These are phyloP conservation scores for Phytophthora colocasiae DNA, from an alignment of 352 stramenopile genomes.

Conservation along the genomic window DNA sequence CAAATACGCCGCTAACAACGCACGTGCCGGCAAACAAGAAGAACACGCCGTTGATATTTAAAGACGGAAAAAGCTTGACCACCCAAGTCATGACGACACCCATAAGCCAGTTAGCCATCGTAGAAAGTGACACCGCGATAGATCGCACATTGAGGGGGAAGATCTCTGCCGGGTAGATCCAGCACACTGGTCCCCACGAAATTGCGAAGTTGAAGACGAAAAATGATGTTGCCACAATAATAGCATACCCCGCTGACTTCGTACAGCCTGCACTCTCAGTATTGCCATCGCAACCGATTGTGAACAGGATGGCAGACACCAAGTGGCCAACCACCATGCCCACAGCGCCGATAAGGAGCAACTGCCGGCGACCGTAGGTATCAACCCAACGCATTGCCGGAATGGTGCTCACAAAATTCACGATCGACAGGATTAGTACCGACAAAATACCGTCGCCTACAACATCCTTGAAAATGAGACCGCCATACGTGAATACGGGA, in stretches of 20 bases:
- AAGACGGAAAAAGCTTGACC: conserved; percentile 57
- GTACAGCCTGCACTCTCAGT: conserved; percentile 41
- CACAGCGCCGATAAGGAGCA: conserved; percentile 48
- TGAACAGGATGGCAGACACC: conserved; percentile 50
- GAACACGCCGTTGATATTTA: conserved; percentile 56
- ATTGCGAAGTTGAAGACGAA: conserved; percentile 55
- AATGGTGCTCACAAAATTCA: conserved; percentile 61
- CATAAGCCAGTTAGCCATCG: conserved; percentile 61
- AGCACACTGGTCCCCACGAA: conserved; percentile 45
- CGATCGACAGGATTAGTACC: conserved; percentile 54
- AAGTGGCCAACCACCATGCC: conserved; percentile 58
- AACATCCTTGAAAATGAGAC: conserved; percentile 61
- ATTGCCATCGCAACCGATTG: conserved; percentile 44
- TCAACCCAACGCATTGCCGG: conserved; percentile 57
- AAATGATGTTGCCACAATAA: conserved; percentile 53
- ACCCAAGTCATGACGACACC: conserved; percentile 58
- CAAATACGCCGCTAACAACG: conserved; percentile 48
- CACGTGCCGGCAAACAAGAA: conserved; percentile 62
- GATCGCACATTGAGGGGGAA: conserved; percentile 51
- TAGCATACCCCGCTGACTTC: conserved; percentile 46
- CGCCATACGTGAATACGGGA: conserved; percentile 54
- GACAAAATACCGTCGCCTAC: conserved; percentile 48
- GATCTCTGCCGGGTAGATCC: conserved; percentile 51
- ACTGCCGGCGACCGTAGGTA: conserved; percentile 46
- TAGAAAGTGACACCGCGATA: conserved; percentile 55